Evolutionary conservation across 768 basidiomycete species (phyloP), one percentile per base, ranked within the genome.

Genomic region (Russula dissimulans): DNA sequence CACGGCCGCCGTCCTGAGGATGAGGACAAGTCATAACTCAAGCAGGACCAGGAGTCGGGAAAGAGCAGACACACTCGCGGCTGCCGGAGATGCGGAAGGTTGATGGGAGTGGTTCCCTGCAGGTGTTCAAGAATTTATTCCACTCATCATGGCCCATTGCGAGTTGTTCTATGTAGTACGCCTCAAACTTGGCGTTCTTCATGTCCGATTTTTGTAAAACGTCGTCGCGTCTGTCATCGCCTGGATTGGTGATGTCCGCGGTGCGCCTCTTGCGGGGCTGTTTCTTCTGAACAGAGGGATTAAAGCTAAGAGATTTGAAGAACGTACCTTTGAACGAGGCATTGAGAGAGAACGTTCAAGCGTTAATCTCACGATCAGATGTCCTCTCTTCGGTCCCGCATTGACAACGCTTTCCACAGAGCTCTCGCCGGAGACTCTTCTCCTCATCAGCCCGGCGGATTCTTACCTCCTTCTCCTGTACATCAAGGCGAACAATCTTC

Each of bases 31-130:
- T 29, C 11, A 12, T 31, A 42, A 43, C 48, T 22, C 14, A 26
- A 34, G 44, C 74, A 76, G 64, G 34, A 12, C 22, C 31, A 31
- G 45, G 9, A 32, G 59, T 3, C 15, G 15, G 12, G 56, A 12
- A 41, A 34, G 43, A 22, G 26, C 14, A 41, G n/a, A 65, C 78
- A 59, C 70, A 95, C 95, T 88, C 81, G 70, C 92, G 79, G 64
- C 86, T 91, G 0, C 93, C 91, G 0, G 93, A 86, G 17, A 99
- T 85, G 43, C 97, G 80, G 72, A 99, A 99, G 0, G 95, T 97
- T 0, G 92, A 95, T 4, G 97, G 97, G 43, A 98, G 75, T 41
- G 90, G 89, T 31, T 76, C 76, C 45, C 81, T 79, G 58, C 95
- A 70, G 0, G 80, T 71, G 5, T 81, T 78, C 64, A 93, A 72